Evolutionary conservation across 306 rosid genomes (phyloP).

Genomic region (Clitoria ternatea): DNA sequence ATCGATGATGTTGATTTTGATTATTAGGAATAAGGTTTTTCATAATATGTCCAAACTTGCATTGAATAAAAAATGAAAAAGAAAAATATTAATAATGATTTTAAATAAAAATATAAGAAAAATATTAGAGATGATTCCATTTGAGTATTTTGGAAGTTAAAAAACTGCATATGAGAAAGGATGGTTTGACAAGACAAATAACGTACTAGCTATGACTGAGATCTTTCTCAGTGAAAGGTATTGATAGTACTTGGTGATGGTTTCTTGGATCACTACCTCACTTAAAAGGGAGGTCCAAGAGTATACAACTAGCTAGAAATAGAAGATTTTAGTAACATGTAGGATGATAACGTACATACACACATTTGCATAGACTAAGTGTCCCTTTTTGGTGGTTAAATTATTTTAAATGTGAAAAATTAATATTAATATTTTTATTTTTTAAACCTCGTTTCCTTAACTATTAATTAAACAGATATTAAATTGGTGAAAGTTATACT

Average conservation of each 20-base stretch:
- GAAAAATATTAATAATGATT: no score
- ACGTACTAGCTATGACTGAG: neutral
- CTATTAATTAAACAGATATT: no score
- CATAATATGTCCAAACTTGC: no score
- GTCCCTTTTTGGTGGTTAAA: no score
- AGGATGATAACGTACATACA: neutral
- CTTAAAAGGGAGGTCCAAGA: slow-evolving; percentile 7
- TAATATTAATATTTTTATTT: no score
- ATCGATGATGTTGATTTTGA: slow-evolving; percentile 12
- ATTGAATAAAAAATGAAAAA: no score
- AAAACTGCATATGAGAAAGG: neutral
- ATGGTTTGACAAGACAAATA: slow-evolving; percentile 22
- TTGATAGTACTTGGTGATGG: slow-evolving; percentile 24
- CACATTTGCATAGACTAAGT: neutral
- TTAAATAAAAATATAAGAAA: no score
- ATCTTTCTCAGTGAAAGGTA: slow-evolving; percentile 18
- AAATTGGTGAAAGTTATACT: no score
- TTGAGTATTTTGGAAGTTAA: slow-evolving; percentile 17
- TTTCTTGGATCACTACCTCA: slow-evolving; percentile 21
- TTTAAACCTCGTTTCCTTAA: no score
- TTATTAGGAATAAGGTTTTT: no score
- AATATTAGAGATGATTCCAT: slow-evolving; percentile 9
- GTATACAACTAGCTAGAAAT: neutral
- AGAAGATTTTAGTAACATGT: neutral
- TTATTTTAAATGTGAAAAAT: no score